Percentiles rank a stretch among this genome's conserved stretches.
Conservation (phyloP, 208 protist genomes). For the Trichomonas vaginalis region DNA sequence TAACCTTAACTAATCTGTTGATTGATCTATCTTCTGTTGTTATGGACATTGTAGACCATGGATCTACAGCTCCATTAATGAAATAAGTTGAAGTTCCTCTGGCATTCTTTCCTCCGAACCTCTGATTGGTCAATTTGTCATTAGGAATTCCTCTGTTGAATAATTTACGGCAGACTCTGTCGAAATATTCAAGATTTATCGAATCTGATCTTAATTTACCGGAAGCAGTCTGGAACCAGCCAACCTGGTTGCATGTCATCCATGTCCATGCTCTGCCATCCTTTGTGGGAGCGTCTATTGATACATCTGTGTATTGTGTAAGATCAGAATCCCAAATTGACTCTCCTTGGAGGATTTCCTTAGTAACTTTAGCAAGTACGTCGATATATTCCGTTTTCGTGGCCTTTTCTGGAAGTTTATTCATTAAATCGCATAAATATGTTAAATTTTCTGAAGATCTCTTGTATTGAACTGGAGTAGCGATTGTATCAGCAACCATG, state of each 20-base stretch:
- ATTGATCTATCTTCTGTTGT: not conserved
- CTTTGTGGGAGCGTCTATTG: not conserved
- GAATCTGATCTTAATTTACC: not conserved
- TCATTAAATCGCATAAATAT: not conserved
- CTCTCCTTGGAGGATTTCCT: not conserved
- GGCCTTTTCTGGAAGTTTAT: not conserved
- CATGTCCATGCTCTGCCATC: not conserved
- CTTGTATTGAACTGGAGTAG: not conserved
- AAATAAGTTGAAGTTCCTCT: not conserved
- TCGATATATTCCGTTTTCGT: not conserved
- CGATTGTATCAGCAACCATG: not conserved
- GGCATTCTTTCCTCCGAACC: not conserved
- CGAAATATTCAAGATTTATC: not conserved
- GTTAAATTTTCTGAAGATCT: not conserved
- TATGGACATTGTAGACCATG: not conserved
- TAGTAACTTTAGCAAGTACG: not conserved
- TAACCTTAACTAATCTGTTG: not conserved
- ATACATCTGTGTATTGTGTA: not conserved
- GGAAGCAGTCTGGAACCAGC: not conserved
- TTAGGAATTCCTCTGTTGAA: not conserved
- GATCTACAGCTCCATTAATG: not conserved
- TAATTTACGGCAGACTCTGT: not conserved
- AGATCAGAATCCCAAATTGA: not conserved
- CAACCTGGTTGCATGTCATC: not conserved
- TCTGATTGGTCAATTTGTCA: not conserved